These are phyloP conservation scores for Immersiporthe knoxdaviesiana DNA, from an alignment of 2,329 filamentous ascomycete species.

Conservation along the genomic window DNA sequence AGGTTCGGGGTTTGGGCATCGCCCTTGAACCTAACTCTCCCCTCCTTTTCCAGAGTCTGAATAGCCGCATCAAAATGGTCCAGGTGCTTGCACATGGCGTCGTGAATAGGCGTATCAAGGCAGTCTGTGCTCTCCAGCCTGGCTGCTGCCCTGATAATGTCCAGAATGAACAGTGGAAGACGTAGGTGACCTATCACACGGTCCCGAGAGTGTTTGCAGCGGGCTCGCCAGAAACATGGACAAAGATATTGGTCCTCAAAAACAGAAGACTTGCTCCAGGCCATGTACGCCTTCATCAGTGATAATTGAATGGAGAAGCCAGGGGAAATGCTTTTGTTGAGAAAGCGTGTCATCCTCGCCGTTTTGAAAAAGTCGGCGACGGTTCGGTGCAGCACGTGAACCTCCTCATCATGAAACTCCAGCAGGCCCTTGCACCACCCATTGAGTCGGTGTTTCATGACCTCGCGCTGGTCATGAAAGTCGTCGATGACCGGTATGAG, in stretches of 20 bases:
- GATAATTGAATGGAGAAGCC: neutral
- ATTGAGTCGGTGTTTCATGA: neutral
- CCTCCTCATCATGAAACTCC: neutral
- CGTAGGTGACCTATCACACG: no score
- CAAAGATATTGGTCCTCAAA: neutral
- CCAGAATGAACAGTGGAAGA: neutral
- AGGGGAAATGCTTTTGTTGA: neutral
- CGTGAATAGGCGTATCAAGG: neutral
- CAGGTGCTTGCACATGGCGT: neutral
- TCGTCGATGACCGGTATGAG: neutral
- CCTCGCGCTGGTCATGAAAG: neutral
- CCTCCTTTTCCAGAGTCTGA: neutral
- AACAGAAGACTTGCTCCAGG: neutral
- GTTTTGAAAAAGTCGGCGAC: neutral
- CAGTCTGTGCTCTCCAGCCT: neutral
- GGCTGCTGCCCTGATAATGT: neutral
- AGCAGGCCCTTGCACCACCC: neutral
- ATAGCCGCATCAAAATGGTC: neutral
- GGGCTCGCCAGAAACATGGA: no score
- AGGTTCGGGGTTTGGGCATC: neutral
- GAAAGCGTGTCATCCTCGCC: neutral
- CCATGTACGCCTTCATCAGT: neutral
- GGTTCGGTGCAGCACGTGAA: neutral
- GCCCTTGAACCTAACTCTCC: neutral
- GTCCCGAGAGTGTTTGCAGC: no score